Conservation (phyloP, 2,329 filamentous ascomycete genomes). For the Monosporascus sp. region DNA sequence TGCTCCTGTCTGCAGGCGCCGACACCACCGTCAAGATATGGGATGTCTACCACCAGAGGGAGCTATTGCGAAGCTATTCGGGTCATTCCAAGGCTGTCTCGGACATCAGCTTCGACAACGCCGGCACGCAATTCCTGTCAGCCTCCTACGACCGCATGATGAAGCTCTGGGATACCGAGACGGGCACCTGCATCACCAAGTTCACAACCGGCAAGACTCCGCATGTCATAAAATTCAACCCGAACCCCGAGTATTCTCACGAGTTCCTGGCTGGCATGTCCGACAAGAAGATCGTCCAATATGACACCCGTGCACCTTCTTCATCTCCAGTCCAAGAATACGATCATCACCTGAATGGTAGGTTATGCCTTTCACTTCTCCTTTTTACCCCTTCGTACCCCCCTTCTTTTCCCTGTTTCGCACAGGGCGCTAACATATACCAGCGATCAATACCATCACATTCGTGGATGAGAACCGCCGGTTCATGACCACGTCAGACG, state of each 20-base stretch:
- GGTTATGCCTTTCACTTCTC: neutral
- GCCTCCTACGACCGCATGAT: constrained; percentile 93
- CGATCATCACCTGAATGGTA: constrained; percentile 86
- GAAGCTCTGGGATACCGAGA: constrained; percentile 98
- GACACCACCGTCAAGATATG: constrained; percentile 90
- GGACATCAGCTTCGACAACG: constrained; percentile 80
- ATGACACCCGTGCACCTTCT: constrained; percentile 70
- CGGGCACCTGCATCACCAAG: constrained; percentile 77
- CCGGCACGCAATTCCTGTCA: constrained; percentile 81
- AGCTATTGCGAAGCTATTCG: constrained; percentile 84
- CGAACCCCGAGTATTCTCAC: constrained; percentile 67
- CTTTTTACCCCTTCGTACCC: neutral
- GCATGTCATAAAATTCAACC: constrained; percentile 92
- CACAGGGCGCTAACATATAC: neutral
- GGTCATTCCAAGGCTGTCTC: constrained; percentile 89
- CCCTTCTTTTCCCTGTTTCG: no score
- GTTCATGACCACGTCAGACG: constrained; percentile 97
- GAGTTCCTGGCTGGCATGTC: constrained; percentile 97
- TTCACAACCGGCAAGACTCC: constrained; percentile 94
- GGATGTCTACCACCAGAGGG: constrained; percentile 86
- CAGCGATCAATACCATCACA: constrained; percentile 85
- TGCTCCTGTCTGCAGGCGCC: constrained; percentile 83
- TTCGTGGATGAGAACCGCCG: constrained; percentile 92
- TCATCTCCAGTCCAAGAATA: constrained; percentile 87
- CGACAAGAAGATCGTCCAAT: constrained; percentile 98